These are phyloP conservation scores for Psidium guajava DNA, from an alignment of 345 rosid species.

Conservation along the genomic window DNA sequence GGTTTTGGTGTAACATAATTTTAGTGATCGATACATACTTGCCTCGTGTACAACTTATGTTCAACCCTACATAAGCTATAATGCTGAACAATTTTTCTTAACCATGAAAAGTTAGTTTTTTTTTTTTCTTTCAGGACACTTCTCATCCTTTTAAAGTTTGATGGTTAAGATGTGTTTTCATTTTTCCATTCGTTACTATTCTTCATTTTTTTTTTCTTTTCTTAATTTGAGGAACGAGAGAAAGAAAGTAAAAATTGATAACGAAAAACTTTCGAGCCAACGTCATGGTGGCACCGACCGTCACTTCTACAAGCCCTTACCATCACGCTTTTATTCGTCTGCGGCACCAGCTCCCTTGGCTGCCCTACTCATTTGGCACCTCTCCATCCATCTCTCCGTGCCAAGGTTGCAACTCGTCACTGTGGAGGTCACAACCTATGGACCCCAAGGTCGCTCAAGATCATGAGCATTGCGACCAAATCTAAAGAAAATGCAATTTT, in stretches of 20 bases:
- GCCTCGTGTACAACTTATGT: accelerated
- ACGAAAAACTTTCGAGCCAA: background rate
- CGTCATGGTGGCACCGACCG: accelerated
- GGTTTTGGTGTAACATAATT: accelerated
- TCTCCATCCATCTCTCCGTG: background rate
- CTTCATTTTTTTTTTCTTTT: background rate
- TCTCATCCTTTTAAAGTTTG: background rate
- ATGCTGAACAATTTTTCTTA: background rate
- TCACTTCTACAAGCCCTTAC: background rate
- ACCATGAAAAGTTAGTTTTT: no score
- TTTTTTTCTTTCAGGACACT: background rate
- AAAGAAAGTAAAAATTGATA: background rate
- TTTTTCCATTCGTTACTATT: background rate
- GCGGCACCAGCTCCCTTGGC: no score
- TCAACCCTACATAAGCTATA: accelerated
- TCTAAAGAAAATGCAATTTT: background rate
- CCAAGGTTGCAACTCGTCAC: background rate
- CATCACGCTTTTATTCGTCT: no score
- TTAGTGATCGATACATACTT: accelerated
- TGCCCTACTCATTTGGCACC: background rate
- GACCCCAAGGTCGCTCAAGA: no score
- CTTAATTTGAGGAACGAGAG: background rate
- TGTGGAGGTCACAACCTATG: background rate
- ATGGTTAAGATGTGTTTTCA: background rate
- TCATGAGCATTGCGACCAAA: no score